Evolutionary conservation across 148 eudicot species (phyloP), one percentile per base, ranked within the genome.

Genomic region (Simmondsia chinensis): DNA sequence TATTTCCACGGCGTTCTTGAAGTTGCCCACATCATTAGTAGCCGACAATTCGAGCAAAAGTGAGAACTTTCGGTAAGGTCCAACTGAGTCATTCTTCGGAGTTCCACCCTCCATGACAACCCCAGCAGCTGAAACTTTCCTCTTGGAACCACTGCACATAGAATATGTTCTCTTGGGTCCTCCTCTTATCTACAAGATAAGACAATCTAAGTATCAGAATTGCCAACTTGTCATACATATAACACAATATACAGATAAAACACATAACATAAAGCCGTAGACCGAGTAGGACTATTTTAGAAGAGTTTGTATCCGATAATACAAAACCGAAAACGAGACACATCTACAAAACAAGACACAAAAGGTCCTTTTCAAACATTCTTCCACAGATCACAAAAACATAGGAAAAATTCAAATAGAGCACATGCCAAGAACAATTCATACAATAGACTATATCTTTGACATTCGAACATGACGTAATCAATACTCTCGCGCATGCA

Each of bases 1-100:
- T 48, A 71, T 68, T 64, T 86, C 89, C 20, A 82, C 53, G 3
- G 74, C 69, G 13, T 26, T 48, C 45, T 46, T 75, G 48, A 93
- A 86, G 20, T 76, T 39, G 9, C 29, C 17, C 10, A 93, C 8
- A 49, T 93, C 96, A 73, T 86, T 73, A 0, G 43, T 37, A 0
- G 99, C 94, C 0, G 96, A 58, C 17, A 86, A 60, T 57, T 93
- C 99, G 13, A 93, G 84, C 66, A 82, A 48, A 12, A 45, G 9
- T 7, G 69, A 70, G 41, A 47, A 57, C 34, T 21, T 59, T 17
- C 39, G 33, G 23, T 39, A 8, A 33, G 13, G 14, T 15, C 33
- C 41, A 7, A 38, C 30, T 39, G 35, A 34, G 10, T 38, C 71
- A 30, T 31, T 41, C 35, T 31, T 53, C 25, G 19, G 47, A 44